Evolutionary conservation across 2,329 filamentous ascomycete species (phyloP).

Genomic region (Botrytis tulipae): DNA sequence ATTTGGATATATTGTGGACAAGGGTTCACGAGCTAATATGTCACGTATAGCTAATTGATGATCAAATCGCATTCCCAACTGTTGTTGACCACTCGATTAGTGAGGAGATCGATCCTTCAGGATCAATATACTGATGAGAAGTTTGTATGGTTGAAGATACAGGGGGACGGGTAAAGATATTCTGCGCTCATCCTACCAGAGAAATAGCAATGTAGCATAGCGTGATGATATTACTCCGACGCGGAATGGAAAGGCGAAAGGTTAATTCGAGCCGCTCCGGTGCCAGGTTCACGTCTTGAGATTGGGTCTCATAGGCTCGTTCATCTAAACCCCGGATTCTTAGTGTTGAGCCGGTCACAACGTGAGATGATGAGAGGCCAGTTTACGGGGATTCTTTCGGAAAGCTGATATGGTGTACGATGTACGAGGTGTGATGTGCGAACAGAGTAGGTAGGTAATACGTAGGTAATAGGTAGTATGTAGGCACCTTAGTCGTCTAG

Average conservation of each 20-base stretch:
- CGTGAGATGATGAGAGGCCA: conserved; percentile 15
- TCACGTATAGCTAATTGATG: not conserved
- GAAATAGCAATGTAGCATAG: not conserved
- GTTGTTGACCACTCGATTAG: not conserved
- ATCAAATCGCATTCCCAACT: not conserved
- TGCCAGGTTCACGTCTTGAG: not conserved
- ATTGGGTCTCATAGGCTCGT: not conserved
- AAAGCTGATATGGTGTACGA: conserved; percentile 11
- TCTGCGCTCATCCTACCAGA: not conserved
- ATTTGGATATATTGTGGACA: not conserved
- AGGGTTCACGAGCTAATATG: not conserved
- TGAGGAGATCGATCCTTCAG: not conserved
- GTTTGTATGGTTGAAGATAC: conserved; percentile 17
- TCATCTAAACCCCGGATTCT: conserved; percentile 13
- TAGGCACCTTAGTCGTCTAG: not conserved
- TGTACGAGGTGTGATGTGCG: not conserved
- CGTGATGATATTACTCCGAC: not conserved
- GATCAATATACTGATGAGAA: not conserved
- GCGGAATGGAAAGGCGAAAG: conserved; percentile 2
- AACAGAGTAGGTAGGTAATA: not conserved
- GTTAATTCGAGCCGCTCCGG: not conserved
- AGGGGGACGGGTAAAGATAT: not conserved
- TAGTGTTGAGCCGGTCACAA: not conserved
- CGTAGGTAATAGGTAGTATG: not conserved
- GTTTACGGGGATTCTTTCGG: conserved; percentile 8